Percentiles rank a stretch among this genome's conserved stretches.
These are phyloP conservation scores for Nemania sp. DNA, from an alignment of 2,329 filamentous ascomycete genomes.

Conservation along the genomic window DNA sequence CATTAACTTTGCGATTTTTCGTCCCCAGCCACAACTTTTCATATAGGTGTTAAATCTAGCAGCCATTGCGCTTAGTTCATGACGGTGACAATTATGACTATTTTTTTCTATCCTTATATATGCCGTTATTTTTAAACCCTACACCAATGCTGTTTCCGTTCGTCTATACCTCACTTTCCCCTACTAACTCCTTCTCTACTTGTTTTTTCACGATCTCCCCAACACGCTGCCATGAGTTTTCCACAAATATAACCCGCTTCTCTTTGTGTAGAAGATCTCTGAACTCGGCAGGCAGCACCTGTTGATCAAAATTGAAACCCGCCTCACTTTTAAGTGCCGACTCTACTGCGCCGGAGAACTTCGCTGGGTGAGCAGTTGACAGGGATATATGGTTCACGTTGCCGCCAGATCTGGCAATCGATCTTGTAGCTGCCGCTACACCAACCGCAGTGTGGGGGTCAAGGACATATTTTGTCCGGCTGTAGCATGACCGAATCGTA, in stretches of 20 bases:
- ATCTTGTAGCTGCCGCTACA: conserved; percentile 79
- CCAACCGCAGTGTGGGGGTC: conserved; percentile 95
- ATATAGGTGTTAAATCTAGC: too few species aligned
- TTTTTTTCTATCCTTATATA: too few species aligned
- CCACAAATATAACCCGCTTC: conserved; percentile 76
- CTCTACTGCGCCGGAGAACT: conserved; percentile 89
- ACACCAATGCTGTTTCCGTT: too few species aligned
- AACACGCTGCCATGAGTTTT: conserved; percentile 79
- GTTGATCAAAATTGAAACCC: conserved; percentile 79
- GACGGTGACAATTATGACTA: too few species aligned
- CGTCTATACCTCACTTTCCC: conserved; percentile 43
- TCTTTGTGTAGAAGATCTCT: conserved; percentile 81
- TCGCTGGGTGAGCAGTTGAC: conserved; percentile 94
- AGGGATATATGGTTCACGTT: conserved; percentile 81
- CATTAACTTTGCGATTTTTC: too few species aligned
- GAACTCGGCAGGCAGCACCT: conserved; percentile 85
- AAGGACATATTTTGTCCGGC: conserved; percentile 74
- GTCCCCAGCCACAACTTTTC: too few species aligned
- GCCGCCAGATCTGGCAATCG: conserved; percentile 65
- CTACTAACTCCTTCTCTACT: conserved; percentile 73
- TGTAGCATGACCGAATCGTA: conserved; percentile 71
- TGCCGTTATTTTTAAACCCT: too few species aligned
- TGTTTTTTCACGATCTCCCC: conserved; percentile 80
- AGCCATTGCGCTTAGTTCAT: too few species aligned
- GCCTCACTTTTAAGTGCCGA: conserved; percentile 76